Evolutionary conservation across 345 rosid species (phyloP), one percentile per base, ranked within the genome.

Genomic region (Corchorus capsularis): DNA sequence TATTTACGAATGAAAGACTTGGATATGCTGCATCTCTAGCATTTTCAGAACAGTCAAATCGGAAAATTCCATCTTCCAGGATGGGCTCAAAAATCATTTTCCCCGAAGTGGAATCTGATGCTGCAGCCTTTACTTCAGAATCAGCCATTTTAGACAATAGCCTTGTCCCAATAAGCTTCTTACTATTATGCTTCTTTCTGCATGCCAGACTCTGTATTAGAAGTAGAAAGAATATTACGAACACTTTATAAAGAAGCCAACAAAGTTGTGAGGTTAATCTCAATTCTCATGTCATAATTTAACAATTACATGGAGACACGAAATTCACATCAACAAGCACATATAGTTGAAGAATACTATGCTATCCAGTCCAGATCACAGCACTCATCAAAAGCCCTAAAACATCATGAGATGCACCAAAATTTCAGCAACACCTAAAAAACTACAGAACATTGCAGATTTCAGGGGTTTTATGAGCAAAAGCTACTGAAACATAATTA

Each of bases 81-180:
- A 94, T 90, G 3, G 95, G 87, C 86, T 88, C 80, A 78, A 77
- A 94, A 71, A 89, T 83, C 97, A 92, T 92, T 52, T 84, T 71
- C 34, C 86, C 83, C 0, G 87, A 55, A 50, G n/a, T 62, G 32
- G 71, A 80, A 69, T 80, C 87, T 15, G 77, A 47, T 64, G 82
- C 62, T 16, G 83, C 83, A 4, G 54, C 75, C 73, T 81, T 68
- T 49, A 71, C 86, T 69, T 81, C 82, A 73, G 65, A 66, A 77
- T 68, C 75, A 69, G 50, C 78, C 93, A 89, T 90, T 82, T 64
- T 88, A 67, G 79, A 65, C 59, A 74, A 12, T 74, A 70, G 72
- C 4, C 59, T 59, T 9, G 53, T 63, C 4, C 74, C 65, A 4
- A 20, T 62, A 35, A 39, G 52, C 69, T 54, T 79, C 69, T 47